Evolutionary conservation across 116 monocot genomes (phyloP).

Genomic region (Cymodocea nodosa): DNA sequence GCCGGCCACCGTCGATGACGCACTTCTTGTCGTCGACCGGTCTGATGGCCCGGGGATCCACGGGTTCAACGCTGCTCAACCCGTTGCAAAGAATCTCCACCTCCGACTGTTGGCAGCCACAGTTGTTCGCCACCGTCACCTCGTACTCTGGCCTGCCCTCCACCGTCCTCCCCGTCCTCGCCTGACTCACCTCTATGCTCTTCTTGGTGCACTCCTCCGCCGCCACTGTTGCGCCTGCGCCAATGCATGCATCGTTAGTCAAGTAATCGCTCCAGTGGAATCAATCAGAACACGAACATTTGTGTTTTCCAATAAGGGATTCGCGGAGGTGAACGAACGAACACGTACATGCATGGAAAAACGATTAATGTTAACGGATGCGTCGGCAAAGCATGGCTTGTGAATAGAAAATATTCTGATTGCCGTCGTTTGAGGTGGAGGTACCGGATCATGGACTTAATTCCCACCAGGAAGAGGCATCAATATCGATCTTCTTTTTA

Average conservation of each 20-base stretch:
- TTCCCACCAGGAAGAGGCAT: too few relatives aligned
- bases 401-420: too few relatives aligned
- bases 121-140: conserved; percentile 28
- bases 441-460: too few relatives aligned
- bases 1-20: conserved; percentile 15
- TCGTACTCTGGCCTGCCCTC: conserved; percentile 36
- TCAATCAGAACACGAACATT: not conserved
- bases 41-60: conserved; percentile 15
- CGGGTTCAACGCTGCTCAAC: conserved; percentile 23
- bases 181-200: conserved; percentile 16
- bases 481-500: too few relatives aligned
- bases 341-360: too few relatives aligned
- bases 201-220: conserved; percentile 5
- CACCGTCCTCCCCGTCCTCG: conserved; percentile 21
- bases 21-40: conserved; percentile 17
- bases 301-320: too few relatives aligned
- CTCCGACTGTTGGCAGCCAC: conserved; percentile 23
- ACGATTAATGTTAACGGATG: too few relatives aligned
- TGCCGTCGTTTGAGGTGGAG: too few relatives aligned
- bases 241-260: too few relatives aligned
- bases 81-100: conserved; percentile 25
- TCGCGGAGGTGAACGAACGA: too few relatives aligned
- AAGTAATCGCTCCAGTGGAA: too few relatives aligned
- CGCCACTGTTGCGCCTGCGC: not conserved
- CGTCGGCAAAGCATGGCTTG: too few relatives aligned